Conservation (phyloP, 257 asterid species). For the Plantago elongata region DNA sequence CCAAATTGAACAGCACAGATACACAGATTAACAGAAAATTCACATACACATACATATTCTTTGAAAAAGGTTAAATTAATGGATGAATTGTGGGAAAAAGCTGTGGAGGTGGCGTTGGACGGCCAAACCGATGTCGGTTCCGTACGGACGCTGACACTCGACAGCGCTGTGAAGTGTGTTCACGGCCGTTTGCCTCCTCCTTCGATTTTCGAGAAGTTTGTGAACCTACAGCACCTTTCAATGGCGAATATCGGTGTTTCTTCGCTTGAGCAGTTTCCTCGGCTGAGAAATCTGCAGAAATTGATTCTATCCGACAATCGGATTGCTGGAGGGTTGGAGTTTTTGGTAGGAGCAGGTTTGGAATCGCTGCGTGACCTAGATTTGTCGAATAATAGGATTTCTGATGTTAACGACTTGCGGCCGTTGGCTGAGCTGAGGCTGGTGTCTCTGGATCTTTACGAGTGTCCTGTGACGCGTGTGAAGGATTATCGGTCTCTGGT, state of each 20-base stretch:
- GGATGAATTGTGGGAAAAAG: slow-evolving; percentile 98
- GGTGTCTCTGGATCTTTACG: slow-evolving; percentile 92
- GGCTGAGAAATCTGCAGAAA: slow-evolving; percentile 62
- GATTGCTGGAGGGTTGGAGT: slow-evolving; percentile 82
- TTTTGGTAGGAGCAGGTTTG: slow-evolving; percentile 67
- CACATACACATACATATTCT: too few species aligned
- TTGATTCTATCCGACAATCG: slow-evolving; percentile 81
- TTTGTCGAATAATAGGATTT: slow-evolving; percentile 86
- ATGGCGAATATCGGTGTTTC: slow-evolving; percentile 86
- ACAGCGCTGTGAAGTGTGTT: slow-evolving; percentile 89
- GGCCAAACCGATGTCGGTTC: slow-evolving; percentile 70
- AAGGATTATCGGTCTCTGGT: slow-evolving; percentile 84
- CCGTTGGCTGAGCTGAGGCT: slow-evolving; percentile 77
- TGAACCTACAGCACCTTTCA: slow-evolving; percentile 72
- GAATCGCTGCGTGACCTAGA: slow-evolving; percentile 80
- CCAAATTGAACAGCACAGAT: background rate
- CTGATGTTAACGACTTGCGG: slow-evolving; percentile 63
- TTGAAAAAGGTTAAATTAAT: slow-evolving; percentile 25
- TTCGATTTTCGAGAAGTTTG: slow-evolving; percentile 84
- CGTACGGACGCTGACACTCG: slow-evolving; percentile 72
- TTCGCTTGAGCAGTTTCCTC: slow-evolving; percentile 79
- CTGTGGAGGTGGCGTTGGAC: slow-evolving; percentile 84
- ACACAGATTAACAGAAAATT: too few species aligned
- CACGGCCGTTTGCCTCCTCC: slow-evolving; percentile 91
- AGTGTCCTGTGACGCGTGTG: slow-evolving; percentile 85